phyloP scores from a whole-genome alignment of 495 filamentous ascomycete species.

The Thozetella sp. region DNA sequence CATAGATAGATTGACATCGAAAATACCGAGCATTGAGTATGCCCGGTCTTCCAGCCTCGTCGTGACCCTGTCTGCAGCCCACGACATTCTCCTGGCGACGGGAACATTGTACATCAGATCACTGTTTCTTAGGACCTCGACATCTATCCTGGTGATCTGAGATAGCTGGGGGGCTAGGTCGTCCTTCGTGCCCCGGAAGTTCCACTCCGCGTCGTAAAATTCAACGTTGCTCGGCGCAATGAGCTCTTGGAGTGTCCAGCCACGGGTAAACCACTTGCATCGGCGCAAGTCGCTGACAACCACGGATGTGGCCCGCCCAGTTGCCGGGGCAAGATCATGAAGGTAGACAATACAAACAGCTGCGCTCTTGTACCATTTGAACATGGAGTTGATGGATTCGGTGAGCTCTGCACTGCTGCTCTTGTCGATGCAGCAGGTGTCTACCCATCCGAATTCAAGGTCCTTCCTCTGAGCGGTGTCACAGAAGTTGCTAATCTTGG shows the following conservation, averaged over 20 bases:
- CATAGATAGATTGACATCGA: slow-evolving; percentile 15
- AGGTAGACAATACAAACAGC: slow-evolving; percentile 24
- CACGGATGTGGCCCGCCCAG: neutral
- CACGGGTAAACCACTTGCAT: slow-evolving; percentile 28
- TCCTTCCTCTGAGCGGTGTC: neutral
- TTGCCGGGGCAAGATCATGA: slow-evolving; percentile 1
- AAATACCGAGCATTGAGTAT: slow-evolving; percentile 19
- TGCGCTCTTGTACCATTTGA: slow-evolving; percentile 24
- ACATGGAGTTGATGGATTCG: slow-evolving; percentile 35
- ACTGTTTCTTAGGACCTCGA: neutral
- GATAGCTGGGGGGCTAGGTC: slow-evolving; percentile 12
- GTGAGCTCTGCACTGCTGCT: slow-evolving; percentile 19
- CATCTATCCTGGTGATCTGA: slow-evolving; percentile 6
- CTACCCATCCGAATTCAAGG: slow-evolving; percentile 17
- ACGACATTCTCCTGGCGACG: slow-evolving; percentile 14
- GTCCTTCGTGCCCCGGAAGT: slow-evolving; percentile 18
- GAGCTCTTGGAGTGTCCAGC: slow-evolving; percentile 37
- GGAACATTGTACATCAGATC: neutral
- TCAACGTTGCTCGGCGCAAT: slow-evolving; percentile 20
- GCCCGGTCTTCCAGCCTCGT: slow-evolving; percentile 15
- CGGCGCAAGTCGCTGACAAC: neutral
- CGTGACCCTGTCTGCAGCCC: slow-evolving; percentile 14
- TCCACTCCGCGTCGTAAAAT: slow-evolving; percentile 29
- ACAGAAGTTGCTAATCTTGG: neutral
- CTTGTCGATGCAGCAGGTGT: slow-evolving; percentile 26